Conservation (phyloP, 1,284 basidiomycete genomes). For the Sparassis latifolia region DNA sequence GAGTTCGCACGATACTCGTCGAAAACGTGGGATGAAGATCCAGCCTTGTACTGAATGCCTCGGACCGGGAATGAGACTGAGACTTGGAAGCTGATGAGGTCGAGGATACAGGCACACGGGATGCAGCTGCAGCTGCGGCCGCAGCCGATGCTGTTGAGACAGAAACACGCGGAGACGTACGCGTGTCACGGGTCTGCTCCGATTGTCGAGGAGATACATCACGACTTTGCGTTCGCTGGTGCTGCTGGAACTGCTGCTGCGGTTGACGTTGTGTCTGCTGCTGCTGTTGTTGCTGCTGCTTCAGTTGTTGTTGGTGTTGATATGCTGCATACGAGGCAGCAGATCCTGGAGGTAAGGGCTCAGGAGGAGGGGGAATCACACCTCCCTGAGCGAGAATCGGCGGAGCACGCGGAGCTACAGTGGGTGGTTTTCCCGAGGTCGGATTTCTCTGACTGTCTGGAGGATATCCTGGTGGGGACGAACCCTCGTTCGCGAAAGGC, state of each 20-base stretch:
- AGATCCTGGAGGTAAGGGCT: slow-evolving; percentile 11
- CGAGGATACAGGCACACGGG: neutral
- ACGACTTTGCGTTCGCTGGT: slow-evolving; percentile 7
- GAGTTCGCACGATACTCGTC: slow-evolving; percentile 56
- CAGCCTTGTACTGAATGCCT: slow-evolving; percentile 37
- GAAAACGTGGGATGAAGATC: slow-evolving; percentile 63
- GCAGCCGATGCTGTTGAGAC: slow-evolving; percentile 9
- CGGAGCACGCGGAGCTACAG: neutral
- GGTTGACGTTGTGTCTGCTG: too few relatives aligned
- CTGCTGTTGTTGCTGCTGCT: too few relatives aligned
- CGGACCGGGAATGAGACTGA: slow-evolving; percentile 16
- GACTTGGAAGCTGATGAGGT: slow-evolving; percentile 13
- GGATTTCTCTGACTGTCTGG: too few relatives aligned
- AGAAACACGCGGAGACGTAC: slow-evolving; percentile 5
- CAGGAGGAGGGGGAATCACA: slow-evolving; percentile 2
- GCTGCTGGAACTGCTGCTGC: slow-evolving; percentile 5
- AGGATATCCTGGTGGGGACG: too few relatives aligned
- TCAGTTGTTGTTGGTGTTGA: slow-evolving; percentile 14
- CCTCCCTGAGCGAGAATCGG: too few relatives aligned
- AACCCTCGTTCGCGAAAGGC: too few relatives aligned
- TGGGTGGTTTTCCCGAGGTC: too few relatives aligned
- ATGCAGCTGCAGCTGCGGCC: slow-evolving; percentile 5
- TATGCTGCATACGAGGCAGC: slow-evolving; percentile 14
- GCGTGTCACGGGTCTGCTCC: slow-evolving; percentile 6
- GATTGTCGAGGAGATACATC: slow-evolving; percentile 10